A percentile compares a stretch with the other conserved stretches of the same genome.
These are phyloP conservation scores for Babesia gibsoni DNA, from an alignment of 169 alveolate genomes.

Conservation along the genomic window DNA sequence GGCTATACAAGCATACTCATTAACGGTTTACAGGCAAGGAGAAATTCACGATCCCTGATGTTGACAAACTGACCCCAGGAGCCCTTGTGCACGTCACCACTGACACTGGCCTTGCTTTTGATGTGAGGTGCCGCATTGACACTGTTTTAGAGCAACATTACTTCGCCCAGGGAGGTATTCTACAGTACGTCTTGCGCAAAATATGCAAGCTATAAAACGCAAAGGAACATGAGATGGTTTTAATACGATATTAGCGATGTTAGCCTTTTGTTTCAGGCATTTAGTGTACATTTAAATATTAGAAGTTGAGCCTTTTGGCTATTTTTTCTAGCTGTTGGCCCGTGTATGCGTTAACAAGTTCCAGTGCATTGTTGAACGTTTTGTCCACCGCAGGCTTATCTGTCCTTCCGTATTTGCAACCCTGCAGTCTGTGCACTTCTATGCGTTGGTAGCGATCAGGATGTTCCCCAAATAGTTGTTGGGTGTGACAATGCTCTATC, in stretches of 20 bases:
- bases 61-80: constrained; percentile 47
- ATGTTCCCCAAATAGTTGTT: constrained; percentile 49
- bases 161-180: constrained; percentile 78
- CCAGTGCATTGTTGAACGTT: constrained; percentile 28
- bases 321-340: constrained; percentile 3
- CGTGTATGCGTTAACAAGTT: background rate
- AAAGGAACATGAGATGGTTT: background rate
- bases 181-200: constrained; percentile 75
- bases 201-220: constrained; percentile 41
- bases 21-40: constrained; percentile 27
- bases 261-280: background rate
- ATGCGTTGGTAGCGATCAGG: constrained; percentile 48
- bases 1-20: constrained; percentile 1
- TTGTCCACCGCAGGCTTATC: constrained; percentile 47
- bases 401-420: constrained; percentile 55
- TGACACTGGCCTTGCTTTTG: constrained; percentile 57
- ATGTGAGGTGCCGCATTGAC: constrained; percentile 66
- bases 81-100: constrained; percentile 31
- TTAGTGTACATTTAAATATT: background rate
- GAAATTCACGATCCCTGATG: constrained; percentile 44
- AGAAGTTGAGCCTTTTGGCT: constrained; percentile 17
- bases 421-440: constrained; percentile 33
- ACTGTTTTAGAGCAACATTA: constrained; percentile 76
- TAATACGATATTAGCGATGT: background rate
- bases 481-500: constrained; percentile 44